Base-by-base conservation (phyloP, 768 basidiomycete genomes). In the Collybia nuda region DNA sequence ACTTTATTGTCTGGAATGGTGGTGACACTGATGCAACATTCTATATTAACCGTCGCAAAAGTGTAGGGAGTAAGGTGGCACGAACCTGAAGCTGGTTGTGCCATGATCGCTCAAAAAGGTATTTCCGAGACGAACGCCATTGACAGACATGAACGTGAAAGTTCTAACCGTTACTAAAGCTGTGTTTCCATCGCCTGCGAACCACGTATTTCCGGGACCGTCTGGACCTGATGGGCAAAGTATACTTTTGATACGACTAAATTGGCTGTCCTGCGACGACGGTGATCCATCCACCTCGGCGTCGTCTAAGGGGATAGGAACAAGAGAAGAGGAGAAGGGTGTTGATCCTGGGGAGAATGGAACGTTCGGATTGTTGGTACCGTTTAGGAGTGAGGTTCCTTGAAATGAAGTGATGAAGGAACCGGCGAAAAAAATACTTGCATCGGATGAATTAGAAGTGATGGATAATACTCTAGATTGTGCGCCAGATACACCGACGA, bases 1-100 rank as follows among this genome's bases (percentile, higher is more conserved):
- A 92, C 81, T 5, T 76, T 77, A 67, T 97, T 94, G 67, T 96
- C 90, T 0, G 97, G 97, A 53, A 98, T 85, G 28, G 94, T 85
- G 1, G 88, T 86, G 37, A 95, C 72, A 60, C 95, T 96, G 42
- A 38, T 57, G 17, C 36, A 58, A n/a, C 22, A 47, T 24, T 46
- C 32, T 2, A 26, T 52, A 44, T 24, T 36, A 36, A 36, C 22
- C 44, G 5, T 19, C 17, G 7, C 24, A 40, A 49, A 29, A 21
- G 39, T 53, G 21, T 44, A 32, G 4, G 40, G 49, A 40, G 22
- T 41, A 28, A 23, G 6, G 5, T 42, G 39, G 35, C 24, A 62
- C 82, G 47, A 67, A 95, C 95, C 80, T 88, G 70, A 99, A 99
- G 4, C 75, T 79, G n/a, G 83, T 90, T 1, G 96, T 96, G 37